These are phyloP conservation scores for Eucalyptus regnans DNA, from an alignment of 345 rosid genomes.

Conservation along the genomic window DNA sequence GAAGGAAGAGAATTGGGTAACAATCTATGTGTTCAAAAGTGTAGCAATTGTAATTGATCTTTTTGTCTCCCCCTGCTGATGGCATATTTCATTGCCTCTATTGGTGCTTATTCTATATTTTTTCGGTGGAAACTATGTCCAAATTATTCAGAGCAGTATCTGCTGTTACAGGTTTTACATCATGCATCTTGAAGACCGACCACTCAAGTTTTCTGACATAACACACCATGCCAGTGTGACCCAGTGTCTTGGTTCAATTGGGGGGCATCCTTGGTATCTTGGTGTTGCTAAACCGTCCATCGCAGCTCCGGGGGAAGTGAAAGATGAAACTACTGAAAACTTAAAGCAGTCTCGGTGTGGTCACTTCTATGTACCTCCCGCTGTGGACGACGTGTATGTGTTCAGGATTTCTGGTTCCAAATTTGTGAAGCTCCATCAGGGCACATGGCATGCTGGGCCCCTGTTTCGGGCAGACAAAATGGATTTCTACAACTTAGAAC, in stretches of 20 bases:
- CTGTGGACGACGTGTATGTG: conserved; percentile 37
- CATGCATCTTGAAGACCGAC: conserved; percentile 30
- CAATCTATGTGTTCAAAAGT: background rate
- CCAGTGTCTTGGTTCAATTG: conserved; percentile 79
- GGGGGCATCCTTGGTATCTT: conserved; percentile 67
- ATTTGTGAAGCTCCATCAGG: conserved; percentile 52
- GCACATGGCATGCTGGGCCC: conserved; percentile 94
- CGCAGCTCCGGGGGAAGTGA: conserved; percentile 1
- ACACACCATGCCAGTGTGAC: conserved; percentile 86
- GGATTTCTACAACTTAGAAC: conserved; percentile 84
- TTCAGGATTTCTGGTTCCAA: conserved; percentile 60
- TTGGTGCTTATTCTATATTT: background rate
- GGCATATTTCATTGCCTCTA: background rate
- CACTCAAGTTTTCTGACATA: conserved; percentile 33
- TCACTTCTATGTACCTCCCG: conserved; percentile 55
- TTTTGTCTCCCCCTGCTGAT: background rate
- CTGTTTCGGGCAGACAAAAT: conserved; percentile 31
- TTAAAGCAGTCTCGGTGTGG: conserved; percentile 28
- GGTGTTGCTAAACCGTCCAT: conserved; percentile 75
- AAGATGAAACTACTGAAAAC: background rate
- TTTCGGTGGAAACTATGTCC: background rate
- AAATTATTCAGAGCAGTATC: background rate
- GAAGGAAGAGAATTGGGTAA: background rate
- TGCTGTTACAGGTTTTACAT: conserved; percentile 38
- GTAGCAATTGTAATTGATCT: background rate